Base-by-base conservation (phyloP, 139 green algal genomes). In the Mesostigma viride region DNA sequence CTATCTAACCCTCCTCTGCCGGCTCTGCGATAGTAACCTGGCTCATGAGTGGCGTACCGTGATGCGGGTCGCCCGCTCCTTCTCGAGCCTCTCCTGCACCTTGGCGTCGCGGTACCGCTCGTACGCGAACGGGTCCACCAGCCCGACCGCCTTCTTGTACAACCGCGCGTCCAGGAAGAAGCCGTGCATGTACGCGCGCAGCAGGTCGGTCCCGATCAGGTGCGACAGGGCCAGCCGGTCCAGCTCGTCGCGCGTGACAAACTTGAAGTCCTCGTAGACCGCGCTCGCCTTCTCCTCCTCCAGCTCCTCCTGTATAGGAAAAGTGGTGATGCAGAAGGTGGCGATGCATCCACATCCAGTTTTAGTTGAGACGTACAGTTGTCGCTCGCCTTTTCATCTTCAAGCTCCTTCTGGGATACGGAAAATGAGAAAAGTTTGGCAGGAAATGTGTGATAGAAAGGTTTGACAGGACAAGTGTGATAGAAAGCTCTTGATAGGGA, bases 181-280 rank as follows among this genome's bases (percentile, higher is more conserved):
- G 33, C 93, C 93, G 80, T 99, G 93, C 93, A 99, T 96, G 86
- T 96, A 97, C 31, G 93, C 87, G 1, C 88, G 79, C 69, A 98
- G 82, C 83, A 97, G 77, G 2, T 82, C 69, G 3, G 89, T 96
- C 58, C 92, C 92, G 65, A 95, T 73, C 36, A 99, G 81, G 76
- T 96, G 85, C 0, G 82, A 77, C 69, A 99, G 80, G 2, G 85
- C 87, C 61, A 97, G 79, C 35, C 79, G 79, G 0, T 76, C 68
- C 58, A 96, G 72, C 53, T 95, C 89, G 8, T 79, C 69, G 6
- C 74, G 68, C 0, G 89, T 94, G 1, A 95, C 84, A 77, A 95
- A 96, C 67, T 85, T 86, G 83, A 94, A 99, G 79, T 97, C 92
- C 71, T 97, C 93, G 71, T 96, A 99, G 8, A 95, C 67, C 0